Evolutionary conservation across 106 monocot genomes (phyloP).

Genomic region (Apostasia shenzhenica): DNA sequence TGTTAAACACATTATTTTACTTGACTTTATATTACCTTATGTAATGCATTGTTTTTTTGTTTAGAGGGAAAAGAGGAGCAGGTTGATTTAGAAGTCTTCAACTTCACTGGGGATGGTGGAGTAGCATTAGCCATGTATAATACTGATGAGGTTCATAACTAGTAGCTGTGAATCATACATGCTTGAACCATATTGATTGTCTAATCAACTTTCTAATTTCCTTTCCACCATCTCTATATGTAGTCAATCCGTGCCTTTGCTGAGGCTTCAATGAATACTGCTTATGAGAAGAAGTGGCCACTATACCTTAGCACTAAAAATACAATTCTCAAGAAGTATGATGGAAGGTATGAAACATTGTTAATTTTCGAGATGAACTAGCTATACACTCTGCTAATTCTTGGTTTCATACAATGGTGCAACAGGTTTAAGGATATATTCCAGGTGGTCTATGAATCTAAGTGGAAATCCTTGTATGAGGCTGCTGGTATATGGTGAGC

Average conservation of each 20-base stretch:
- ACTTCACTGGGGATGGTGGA: conserved; percentile 56
- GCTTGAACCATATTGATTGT: neutral
- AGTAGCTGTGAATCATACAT: neutral
- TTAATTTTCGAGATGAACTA: neutral
- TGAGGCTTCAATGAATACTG: conserved; percentile 54
- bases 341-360: conserved; percentile 40
- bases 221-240: neutral
- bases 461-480: conserved; percentile 46
- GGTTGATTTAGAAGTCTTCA: conserved; percentile 43
- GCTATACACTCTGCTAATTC: neutral
- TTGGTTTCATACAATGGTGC: neutral
- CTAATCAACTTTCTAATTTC: neutral
- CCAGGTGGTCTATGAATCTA: conserved; percentile 49
- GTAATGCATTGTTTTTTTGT: neutral
- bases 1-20: neutral
- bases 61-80: conserved; percentile 46
- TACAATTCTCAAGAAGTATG: conserved; percentile 64
- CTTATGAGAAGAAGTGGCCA: conserved; percentile 56
- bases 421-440: conserved; percentile 61
- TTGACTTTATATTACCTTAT: neutral
- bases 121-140: conserved; percentile 58
- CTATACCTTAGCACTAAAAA: conserved; percentile 69
- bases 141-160: conserved; percentile 47
- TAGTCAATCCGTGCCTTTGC: conserved; percentile 58
- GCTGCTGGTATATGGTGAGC: conserved; percentile 52